Evolutionary conservation across 306 rosid species (phyloP).

Genomic region (Boehmeria nivea): DNA sequence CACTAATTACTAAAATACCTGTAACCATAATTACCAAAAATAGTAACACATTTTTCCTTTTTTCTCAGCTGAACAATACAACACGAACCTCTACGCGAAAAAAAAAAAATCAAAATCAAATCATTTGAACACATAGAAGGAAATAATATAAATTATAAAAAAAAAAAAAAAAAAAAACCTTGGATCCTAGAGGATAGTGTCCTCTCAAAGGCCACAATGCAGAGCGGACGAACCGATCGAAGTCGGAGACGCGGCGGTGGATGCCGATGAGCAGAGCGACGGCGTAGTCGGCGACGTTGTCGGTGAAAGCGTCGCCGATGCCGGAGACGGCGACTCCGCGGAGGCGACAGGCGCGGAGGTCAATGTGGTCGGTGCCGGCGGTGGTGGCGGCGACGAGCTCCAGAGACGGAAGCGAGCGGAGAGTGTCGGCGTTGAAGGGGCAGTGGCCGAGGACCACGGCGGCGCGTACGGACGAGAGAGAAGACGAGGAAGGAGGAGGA

Average conservation of each 20-base stretch:
- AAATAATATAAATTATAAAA: too few relatives aligned
- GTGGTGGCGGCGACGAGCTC: slow-evolving; percentile 1
- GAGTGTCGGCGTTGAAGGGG: background rate
- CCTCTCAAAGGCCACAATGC: background rate
- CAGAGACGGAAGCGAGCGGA: slow-evolving; percentile 18
- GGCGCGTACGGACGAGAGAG: slow-evolving; percentile 4
- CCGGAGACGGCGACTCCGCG: slow-evolving; percentile 19
- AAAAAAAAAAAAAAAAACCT: background rate
- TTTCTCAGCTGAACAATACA: too few relatives aligned
- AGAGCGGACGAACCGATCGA: background rate
- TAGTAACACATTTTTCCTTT: too few relatives aligned
- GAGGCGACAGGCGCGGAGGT: slow-evolving; percentile 10
- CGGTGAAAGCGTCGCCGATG: slow-evolving; percentile 8
- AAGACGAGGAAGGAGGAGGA: background rate
- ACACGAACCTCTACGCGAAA: too few relatives aligned
- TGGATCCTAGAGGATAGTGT: background rate
- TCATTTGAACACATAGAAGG: too few relatives aligned
- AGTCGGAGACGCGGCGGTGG: background rate
- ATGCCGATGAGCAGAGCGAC: background rate
- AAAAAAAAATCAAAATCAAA: too few relatives aligned
- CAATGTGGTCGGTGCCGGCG: slow-evolving; percentile 11
- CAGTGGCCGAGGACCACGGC: background rate
- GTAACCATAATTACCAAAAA: too few relatives aligned
- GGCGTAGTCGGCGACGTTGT: slow-evolving; percentile 4
- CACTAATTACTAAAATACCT: too few relatives aligned